Evolutionary conservation across 345 rosid species (phyloP).

Genomic region (Carallia pectinifolia): DNA sequence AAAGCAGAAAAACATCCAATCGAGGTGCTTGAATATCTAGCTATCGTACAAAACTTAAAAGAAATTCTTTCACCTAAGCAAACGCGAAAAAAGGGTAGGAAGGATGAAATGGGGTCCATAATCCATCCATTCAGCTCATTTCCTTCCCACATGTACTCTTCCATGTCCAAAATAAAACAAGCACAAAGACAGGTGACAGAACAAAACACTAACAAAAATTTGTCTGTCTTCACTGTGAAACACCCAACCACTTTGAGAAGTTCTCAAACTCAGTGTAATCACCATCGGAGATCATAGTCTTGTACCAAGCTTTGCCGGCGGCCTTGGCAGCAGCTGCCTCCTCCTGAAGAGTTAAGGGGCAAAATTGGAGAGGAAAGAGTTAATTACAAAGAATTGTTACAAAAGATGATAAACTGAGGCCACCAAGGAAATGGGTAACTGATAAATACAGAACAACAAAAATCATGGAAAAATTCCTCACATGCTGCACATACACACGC

Average conservation of each 20-base stretch:
- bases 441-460: too few species aligned
- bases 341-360: conserved; percentile 47
- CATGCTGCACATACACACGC: too few species aligned
- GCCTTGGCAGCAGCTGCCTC: conserved; percentile 66
- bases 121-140: not conserved
- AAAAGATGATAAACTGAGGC: too few species aligned
- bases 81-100: not conserved
- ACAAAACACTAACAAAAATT: not conserved
- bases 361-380: too few species aligned
- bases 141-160: not conserved
- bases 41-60: not conserved
- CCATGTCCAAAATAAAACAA: conserved; percentile 3
- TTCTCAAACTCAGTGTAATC: conserved; percentile 86
- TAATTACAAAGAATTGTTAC: too few species aligned
- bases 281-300: conserved; percentile 88
- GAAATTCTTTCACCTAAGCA: conserved; percentile 4
- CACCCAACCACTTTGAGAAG: conserved; percentile 87
- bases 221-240: conserved; percentile 43
- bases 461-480: too few species aligned
- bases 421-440: too few species aligned
- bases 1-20: not conserved
- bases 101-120: not conserved
- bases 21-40: not conserved
- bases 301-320: conserved; percentile 93
- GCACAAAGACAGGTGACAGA: not conserved